Base-by-base conservation (phyloP, 1,284 basidiomycete genomes). In the Caloboletus inedulis region DNA sequence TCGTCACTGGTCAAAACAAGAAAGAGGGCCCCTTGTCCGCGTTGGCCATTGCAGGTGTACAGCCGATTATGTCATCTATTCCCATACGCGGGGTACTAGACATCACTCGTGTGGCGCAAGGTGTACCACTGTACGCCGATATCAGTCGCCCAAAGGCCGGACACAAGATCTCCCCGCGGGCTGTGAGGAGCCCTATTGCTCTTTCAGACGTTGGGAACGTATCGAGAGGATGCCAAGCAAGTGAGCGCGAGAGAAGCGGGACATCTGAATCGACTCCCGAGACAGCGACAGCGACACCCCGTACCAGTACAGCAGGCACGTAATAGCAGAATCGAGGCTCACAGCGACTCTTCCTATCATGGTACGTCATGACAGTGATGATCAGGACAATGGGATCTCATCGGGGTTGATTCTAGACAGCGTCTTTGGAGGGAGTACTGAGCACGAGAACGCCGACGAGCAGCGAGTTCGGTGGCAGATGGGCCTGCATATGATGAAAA, bases 41-140 rank as follows among this genome's bases (percentile, higher is more conserved):
- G 23, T 23, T 13, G 27, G 25, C 7, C 35, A 34, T 16, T 23
- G 35, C 16, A 21, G 23, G 16, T 41, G 7, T 35, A 4, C 9
- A 18, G n/a, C 5, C 4, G 54, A 60, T 63, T 63, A 63, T 37
- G 58, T 63, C 62, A 63, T 54, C 4, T 1, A 42, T 61, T 62
- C 62, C 54, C 63, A 63, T 51, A 50, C 29, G 30, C 9, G 41
- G 54, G 3, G 23, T 3, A 5, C 23, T 23, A 3, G n/a, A n/a
- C 35, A 50, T 40, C 55, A 49, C 54, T 55, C 25, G 43, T 44
- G 57, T 61, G 56, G 57, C 56, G 56, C 42, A 36, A 33, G n/a
- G 8, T 31, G n/a, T n/a, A n/a, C n/a, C n/a, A n/a, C n/a, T n/a
- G n/a, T n/a, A n/a, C n/a, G n/a, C n/a, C n/a, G 48, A 46, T 46